Evolutionary conservation across 257 asterid species (phyloP).

Genomic region (Fraxinus quadrangulata): DNA sequence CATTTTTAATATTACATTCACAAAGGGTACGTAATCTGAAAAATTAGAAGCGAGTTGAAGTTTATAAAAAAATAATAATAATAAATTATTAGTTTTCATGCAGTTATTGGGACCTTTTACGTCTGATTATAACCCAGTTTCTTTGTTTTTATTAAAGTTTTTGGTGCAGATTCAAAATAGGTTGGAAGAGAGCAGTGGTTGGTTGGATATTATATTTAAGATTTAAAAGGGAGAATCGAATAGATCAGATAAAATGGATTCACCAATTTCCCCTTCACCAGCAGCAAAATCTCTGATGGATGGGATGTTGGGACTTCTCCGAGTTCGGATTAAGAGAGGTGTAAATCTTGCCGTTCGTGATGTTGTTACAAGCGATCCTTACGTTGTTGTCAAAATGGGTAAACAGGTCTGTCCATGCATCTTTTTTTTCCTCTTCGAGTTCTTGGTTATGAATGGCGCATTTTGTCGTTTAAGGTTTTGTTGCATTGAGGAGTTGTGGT

Average conservation of each 20-base stretch:
- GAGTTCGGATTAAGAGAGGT: constrained; percentile 68
- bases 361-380: constrained; percentile 81
- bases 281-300: constrained; percentile 40
- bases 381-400: constrained; percentile 59
- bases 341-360: constrained; percentile 88
- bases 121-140: neutral
- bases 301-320: constrained; percentile 65
- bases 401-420: constrained; percentile 40
- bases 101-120: neutral
- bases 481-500: no score
- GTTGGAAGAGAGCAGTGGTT: neutral
- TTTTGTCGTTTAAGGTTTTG: no score
- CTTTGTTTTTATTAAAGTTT: neutral
- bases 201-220: neutral
- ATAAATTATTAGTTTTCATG: neutral
- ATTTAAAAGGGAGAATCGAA: neutral
- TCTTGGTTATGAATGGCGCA: no score
- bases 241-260: constrained; percentile 25
- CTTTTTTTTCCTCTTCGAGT: no score
- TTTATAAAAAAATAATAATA: no score
- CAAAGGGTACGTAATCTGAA: neutral
- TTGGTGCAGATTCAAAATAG: constrained; percentile 16
- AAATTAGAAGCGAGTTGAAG: neutral
- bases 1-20: neutral
- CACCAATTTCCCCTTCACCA: constrained; percentile 19